phyloP scores from a whole-genome alignment of 2,329 filamentous ascomycete species.

The Achaetomium macrosporum region DNA sequence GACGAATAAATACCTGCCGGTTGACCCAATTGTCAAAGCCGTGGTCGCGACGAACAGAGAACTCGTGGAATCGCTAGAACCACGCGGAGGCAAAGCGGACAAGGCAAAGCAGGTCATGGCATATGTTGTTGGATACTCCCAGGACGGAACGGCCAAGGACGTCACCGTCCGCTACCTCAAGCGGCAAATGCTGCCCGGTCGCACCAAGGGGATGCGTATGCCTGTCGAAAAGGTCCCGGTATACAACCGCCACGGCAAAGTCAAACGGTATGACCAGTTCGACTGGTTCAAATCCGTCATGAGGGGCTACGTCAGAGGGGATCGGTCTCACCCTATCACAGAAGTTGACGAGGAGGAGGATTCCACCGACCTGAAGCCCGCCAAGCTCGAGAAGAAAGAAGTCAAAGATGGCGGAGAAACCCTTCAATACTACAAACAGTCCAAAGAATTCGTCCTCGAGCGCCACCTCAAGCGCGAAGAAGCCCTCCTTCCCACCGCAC shows the following conservation, averaged over 20 bases:
- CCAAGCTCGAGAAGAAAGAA: conserved; percentile 66
- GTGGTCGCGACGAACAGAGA: conserved; percentile 67
- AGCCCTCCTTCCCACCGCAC: conserved; percentile 64
- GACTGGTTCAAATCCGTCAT: conserved; percentile 88
- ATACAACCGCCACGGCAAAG: conserved; percentile 69
- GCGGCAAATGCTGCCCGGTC: conserved; percentile 73
- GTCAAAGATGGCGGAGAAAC: conserved; percentile 72
- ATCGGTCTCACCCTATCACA: conserved; percentile 49
- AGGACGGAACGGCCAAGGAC: conserved; percentile 87
- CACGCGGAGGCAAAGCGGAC: conserved; percentile 75
- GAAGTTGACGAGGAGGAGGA: conserved; percentile 77
- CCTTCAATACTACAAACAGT: conserved; percentile 81
- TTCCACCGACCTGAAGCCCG: conserved; percentile 65
- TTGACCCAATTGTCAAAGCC: conserved; percentile 68
- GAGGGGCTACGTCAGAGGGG: conserved; percentile 58
- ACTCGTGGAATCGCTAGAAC: conserved; percentile 69
- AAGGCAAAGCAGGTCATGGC: conserved; percentile 84
- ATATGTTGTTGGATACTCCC: conserved; percentile 77
- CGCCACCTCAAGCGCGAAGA: conserved; percentile 89
- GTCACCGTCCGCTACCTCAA: conserved; percentile 89
- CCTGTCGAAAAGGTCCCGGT: conserved; percentile 74
- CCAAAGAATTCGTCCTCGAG: conserved; percentile 76
- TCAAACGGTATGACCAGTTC: conserved; percentile 68
- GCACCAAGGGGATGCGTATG: conserved; percentile 80
- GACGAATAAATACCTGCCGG: conserved; percentile 70